Percentiles rank a stretch among this genome's conserved stretches.
phyloP scores from a whole-genome alignment of 768 basidiomycete species.

The Mycena pura region DNA sequence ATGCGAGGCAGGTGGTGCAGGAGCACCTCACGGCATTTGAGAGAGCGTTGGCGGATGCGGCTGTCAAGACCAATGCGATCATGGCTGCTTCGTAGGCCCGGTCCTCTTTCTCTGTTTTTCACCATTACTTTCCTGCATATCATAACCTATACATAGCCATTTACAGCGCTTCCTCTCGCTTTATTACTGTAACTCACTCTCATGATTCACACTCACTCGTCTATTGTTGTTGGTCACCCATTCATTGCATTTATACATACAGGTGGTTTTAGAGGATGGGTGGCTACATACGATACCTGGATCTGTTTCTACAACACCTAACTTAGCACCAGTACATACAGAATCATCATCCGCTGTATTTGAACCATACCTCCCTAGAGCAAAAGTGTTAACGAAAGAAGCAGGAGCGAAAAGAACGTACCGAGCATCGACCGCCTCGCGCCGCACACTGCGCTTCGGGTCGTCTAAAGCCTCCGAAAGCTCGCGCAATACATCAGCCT shows the following conservation, averaged over 20 bases:
- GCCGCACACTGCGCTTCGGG: conserved; percentile 82
- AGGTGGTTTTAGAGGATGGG: conserved; percentile 16
- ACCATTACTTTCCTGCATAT: not conserved
- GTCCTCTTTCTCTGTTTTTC: not conserved
- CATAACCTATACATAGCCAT: not conserved
- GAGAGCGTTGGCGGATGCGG: conserved; percentile 73
- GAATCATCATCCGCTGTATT: conserved; percentile 57
- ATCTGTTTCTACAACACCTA: conserved; percentile 12
- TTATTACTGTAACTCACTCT: not conserved
- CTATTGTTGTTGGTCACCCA: too few species aligned
- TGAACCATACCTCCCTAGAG: conserved; percentile 43
- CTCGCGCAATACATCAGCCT: conserved; percentile 72
- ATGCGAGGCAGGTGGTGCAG: conserved; percentile 76
- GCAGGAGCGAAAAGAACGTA: conserved; percentile 27
- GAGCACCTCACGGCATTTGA: conserved; percentile 83
- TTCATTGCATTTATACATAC: conserved; percentile 25
- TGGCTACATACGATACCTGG: conserved; percentile 9
- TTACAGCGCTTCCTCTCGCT: not conserved
- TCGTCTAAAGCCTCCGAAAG: conserved; percentile 85
- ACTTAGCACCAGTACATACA: conserved; percentile 39
- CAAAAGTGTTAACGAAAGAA: not conserved
- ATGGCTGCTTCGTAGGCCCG: conserved; percentile 75
- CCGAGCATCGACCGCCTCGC: conserved; percentile 87
- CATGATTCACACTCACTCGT: not conserved
- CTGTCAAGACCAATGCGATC: conserved; percentile 78